Percentiles rank a stretch among this genome's conserved stretches.
phyloP scores from a whole-genome alignment of 306 rosid genomes.

The Carpinus fangiana region DNA sequence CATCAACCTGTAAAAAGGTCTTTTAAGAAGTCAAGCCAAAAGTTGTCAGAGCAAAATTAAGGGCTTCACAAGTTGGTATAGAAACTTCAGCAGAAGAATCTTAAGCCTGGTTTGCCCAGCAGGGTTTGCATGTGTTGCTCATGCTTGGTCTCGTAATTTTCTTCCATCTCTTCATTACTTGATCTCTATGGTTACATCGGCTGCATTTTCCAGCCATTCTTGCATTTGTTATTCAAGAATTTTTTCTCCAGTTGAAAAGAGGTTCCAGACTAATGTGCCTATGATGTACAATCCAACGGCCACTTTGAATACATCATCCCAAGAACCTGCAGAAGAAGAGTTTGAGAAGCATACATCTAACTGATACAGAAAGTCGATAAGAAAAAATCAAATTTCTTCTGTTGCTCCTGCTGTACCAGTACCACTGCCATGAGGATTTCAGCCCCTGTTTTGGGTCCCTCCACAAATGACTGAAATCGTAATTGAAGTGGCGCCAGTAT shows the following conservation, averaged over 20 bases:
- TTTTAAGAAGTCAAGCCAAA: constrained; percentile 34
- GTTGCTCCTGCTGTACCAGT: neutral
- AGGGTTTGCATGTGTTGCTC: constrained; percentile 25
- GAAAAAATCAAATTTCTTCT: constrained; percentile 10
- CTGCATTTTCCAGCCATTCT: constrained; percentile 22
- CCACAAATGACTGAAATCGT: neutral
- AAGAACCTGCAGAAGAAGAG: constrained; percentile 67
- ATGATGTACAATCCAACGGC: constrained; percentile 70
- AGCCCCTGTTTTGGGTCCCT: neutral
- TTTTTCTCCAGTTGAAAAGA: constrained; percentile 88
- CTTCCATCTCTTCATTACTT: constrained; percentile 21
- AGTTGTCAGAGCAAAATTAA: constrained; percentile 21
- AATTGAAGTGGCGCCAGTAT: neutral
- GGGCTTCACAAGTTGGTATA: constrained; percentile 38
- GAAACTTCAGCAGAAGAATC: constrained; percentile 28
- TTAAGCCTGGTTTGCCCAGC: constrained; percentile 3
- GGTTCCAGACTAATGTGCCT: constrained; percentile 84
- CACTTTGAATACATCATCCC: constrained; percentile 94
- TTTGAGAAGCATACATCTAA: neutral
- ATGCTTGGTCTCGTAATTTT: constrained; percentile 23
- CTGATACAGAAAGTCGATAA: neutral
- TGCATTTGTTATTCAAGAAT: constrained; percentile 51
- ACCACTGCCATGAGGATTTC: neutral
- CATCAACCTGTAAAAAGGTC: constrained; percentile 32
- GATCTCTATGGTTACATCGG: constrained; percentile 1